These are phyloP conservation scores for Exophiala alcalophila DNA, from an alignment of 2,329 filamentous ascomycete genomes.

Conservation along the genomic window DNA sequence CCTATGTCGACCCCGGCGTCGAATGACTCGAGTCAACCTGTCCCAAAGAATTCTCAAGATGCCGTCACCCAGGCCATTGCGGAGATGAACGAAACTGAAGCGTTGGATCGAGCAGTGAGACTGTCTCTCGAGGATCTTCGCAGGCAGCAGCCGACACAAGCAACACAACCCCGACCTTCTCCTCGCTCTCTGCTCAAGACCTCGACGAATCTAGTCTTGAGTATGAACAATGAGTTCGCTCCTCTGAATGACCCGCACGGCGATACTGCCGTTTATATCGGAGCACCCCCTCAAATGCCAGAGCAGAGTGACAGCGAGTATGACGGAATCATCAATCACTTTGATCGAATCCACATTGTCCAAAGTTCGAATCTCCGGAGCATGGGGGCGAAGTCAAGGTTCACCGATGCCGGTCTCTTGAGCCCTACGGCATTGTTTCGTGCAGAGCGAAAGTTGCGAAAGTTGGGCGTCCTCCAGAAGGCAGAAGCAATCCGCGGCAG, in stretches of 20 bases:
- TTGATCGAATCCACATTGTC: constrained; percentile 34
- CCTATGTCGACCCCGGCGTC: too few species aligned
- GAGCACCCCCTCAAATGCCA: constrained; percentile 31
- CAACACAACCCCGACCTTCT: neutral
- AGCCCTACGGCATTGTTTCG: constrained; percentile 30
- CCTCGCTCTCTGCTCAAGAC: neutral
- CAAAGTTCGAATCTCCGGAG: constrained; percentile 34
- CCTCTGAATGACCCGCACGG: constrained; percentile 28
- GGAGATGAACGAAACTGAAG: constrained; percentile 5
- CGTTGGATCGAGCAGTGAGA: constrained; percentile 8
- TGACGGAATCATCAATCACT: constrained; percentile 24
- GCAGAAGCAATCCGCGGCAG: constrained; percentile 13
- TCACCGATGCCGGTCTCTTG: constrained; percentile 33
- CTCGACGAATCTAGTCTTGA: constrained; percentile 8
- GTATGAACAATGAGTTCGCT: constrained; percentile 28
- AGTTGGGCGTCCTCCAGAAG: constrained; percentile 10
- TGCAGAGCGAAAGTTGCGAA: constrained; percentile 22
- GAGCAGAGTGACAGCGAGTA: constrained; percentile 22
- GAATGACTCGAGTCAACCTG: too few species aligned
- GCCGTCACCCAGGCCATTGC: neutral
- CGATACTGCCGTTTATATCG: constrained; percentile 41
- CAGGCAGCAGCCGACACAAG: neutral
- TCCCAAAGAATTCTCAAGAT: too few species aligned
- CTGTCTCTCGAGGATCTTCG: constrained; percentile 11
- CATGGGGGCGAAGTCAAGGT: constrained; percentile 33